phyloP scores from a whole-genome alignment of 2,329 filamentous ascomycete species.

The Raffaelea albimanens region DNA sequence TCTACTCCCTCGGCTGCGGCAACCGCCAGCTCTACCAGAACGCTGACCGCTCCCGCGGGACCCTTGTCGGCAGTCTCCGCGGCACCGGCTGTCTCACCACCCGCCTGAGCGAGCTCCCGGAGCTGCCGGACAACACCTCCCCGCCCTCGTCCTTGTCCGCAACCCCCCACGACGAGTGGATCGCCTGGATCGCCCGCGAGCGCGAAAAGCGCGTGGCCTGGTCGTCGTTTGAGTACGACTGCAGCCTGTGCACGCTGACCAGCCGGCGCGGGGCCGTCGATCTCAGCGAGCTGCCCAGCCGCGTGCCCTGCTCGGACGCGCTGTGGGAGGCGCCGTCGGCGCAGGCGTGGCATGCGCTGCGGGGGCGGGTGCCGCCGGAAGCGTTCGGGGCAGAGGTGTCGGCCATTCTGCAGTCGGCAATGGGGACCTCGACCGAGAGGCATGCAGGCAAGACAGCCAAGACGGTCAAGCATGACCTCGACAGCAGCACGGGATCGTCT shows the following conservation, averaged over 20 bases:
- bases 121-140: neutral
- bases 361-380: slow-evolving; percentile 5
- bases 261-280: slow-evolving; percentile 19
- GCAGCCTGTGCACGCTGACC: slow-evolving; percentile 21
- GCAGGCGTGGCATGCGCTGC: slow-evolving; percentile 17
- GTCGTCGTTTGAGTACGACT: slow-evolving; percentile 24
- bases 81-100: slow-evolving; percentile 18
- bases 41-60: slow-evolving; percentile 19
- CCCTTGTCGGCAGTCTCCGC: slow-evolving; percentile 19
- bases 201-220: slow-evolving; percentile 17
- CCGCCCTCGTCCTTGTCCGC: neutral
- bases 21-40: slow-evolving; percentile 21
- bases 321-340: slow-evolving; percentile 21
- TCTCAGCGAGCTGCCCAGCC: slow-evolving; percentile 18
- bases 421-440: slow-evolving; percentile 7
- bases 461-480: too few species aligned
- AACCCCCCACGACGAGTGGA: slow-evolving; percentile 11
- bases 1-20: slow-evolving; percentile 22
- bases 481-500: too few species aligned
- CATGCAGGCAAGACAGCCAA: too few species aligned
- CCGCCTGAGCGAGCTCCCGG: slow-evolving; percentile 5
- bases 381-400: slow-evolving; percentile 12
- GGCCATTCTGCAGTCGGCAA: slow-evolving; percentile 7
- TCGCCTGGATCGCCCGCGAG: slow-evolving; percentile 17
- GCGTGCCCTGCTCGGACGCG: slow-evolving; percentile 18